Evolutionary conservation across 768 basidiomycete species (phyloP), one percentile per base, ranked within the genome.

Genomic region (Strobilomyces echinocephalus): DNA sequence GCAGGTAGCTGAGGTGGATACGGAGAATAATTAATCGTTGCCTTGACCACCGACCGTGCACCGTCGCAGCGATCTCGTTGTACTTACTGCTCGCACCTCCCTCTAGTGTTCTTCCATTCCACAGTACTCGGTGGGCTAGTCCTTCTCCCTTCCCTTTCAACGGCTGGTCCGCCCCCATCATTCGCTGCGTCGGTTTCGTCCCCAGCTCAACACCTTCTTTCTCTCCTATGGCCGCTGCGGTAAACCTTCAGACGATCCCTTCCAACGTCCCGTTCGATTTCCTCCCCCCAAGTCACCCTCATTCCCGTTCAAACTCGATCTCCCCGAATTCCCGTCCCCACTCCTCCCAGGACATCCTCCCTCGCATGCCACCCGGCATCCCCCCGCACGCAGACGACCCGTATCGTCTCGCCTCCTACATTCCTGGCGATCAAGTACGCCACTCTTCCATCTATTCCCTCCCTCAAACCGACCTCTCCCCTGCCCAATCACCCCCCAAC

Each of bases 271-370:
- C 85, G 56, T 80, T 88, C 73, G 87, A 89, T 69, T 88, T 87
- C 69, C 73, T 85, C 49, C 82, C 84, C 45, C 69, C 76, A 50
- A 79, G 75, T 58, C 75, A 75, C 66, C 77, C 76, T 57, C 89
- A 88, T 67, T 89, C 88, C 30, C 81, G 89, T 66, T 88, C 88
- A 42, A 81, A 78, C 68, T 91, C 89, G 18, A 79, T 88, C 68
- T 87, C 85, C 54, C 81, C 84, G 60, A 78, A 77, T 62, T 87
- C 88, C 44, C 81, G 88, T 21, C 87, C 88, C 36, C 87, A 87
- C 60, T 91, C 88, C 46, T 84, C 88, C 60, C 87, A 87, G 68
- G 85, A 87, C 60, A 63, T 72, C 62, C 61, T 83, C 55, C 71
- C 76, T 57, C 77, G 81, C 60, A 77, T 82, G 70, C 77, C 79